These are phyloP conservation scores for Metarhizium album DNA, from an alignment of 2,329 filamentous ascomycete species.

Conservation along the genomic window DNA sequence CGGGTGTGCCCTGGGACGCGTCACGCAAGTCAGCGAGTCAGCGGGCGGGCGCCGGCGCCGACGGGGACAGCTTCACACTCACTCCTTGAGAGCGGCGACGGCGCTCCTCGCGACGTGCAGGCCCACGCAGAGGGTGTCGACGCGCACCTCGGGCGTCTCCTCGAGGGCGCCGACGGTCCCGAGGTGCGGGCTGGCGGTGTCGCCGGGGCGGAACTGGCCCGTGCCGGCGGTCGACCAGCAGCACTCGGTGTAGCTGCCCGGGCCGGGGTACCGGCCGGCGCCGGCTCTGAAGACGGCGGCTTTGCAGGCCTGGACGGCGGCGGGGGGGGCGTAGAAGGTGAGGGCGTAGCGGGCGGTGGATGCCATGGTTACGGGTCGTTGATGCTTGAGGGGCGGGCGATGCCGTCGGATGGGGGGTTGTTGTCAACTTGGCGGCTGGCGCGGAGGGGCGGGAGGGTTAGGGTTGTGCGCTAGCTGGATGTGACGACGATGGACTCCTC, in stretches of 20 bases:
- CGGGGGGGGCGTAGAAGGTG: slow-evolving; percentile 38
- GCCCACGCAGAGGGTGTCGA: slow-evolving; percentile 53
- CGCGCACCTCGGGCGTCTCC: slow-evolving; percentile 46
- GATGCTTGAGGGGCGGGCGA: too few species aligned
- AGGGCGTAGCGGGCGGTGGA: slow-evolving; percentile 22
- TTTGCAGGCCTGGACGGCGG: slow-evolving; percentile 39
- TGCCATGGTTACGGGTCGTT: not conserved
- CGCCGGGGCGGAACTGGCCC: slow-evolving; percentile 56
- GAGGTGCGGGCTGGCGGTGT: slow-evolving; percentile 51
- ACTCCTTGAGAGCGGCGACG: not conserved
- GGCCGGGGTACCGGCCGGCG: slow-evolving; percentile 40
- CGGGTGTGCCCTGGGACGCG: not conserved
- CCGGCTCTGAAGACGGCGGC: slow-evolving; percentile 45
- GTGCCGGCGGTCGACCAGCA: slow-evolving; percentile 42
- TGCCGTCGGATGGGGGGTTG: too few species aligned
- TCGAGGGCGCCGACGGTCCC: slow-evolving; percentile 48
- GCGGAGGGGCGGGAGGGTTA: too few species aligned
- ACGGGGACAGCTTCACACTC: not conserved
- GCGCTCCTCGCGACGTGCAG: slow-evolving; percentile 32
- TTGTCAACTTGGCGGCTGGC: too few species aligned
- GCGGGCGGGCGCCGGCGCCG: too few species aligned
- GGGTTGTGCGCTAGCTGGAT: too few species aligned
- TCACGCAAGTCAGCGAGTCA: not conserved
- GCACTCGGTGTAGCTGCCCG: slow-evolving; percentile 45
- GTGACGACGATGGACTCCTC: too few species aligned